phyloP scores from a whole-genome alignment of 176 grass and related monocot species.

The Chrysopogon serrulatus region DNA sequence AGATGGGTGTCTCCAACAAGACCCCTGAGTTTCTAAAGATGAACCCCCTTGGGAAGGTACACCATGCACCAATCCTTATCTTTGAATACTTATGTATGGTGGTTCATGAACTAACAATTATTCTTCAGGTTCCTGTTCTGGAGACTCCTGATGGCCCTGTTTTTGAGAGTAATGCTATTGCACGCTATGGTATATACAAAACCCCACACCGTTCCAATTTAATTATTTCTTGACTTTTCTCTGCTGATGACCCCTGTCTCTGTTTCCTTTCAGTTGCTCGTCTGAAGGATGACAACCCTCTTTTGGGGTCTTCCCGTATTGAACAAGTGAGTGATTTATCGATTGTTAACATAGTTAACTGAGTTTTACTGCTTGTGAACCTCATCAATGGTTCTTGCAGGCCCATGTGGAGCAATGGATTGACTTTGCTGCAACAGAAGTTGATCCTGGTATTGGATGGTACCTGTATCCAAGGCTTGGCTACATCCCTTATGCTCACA shows the following conservation, averaged over 20 bases:
- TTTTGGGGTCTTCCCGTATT: constrained; percentile 66
- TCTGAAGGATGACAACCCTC: constrained; percentile 57
- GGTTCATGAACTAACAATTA: neutral
- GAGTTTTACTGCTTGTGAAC: neutral
- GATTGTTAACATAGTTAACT: neutral
- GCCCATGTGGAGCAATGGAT: constrained; percentile 85
- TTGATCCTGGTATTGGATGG: constrained; percentile 55
- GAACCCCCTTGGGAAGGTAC: constrained; percentile 96
- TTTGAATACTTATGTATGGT: neutral
- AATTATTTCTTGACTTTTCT: neutral
- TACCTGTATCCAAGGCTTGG: constrained; percentile 82
- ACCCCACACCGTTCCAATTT: neutral
- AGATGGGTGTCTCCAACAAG: constrained; percentile 96
- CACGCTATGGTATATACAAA: constrained; percentile 64
- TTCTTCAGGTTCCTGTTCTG: constrained; percentile 71
- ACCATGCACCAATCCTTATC: neutral
- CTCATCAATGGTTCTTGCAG: constrained; percentile 25
- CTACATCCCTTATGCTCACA: constrained; percentile 28
- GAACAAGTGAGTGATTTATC: constrained; percentile 72
- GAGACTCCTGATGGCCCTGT: constrained; percentile 88
- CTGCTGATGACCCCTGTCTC: neutral
- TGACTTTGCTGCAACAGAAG: constrained; percentile 71
- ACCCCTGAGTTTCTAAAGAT: constrained; percentile 95
- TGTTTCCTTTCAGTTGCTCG: constrained; percentile 54
- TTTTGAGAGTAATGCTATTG: constrained; percentile 97